Evolutionary conservation across 1,139 yeast genomes (phyloP).

Genomic region (Pneumocystis murina): DNA sequence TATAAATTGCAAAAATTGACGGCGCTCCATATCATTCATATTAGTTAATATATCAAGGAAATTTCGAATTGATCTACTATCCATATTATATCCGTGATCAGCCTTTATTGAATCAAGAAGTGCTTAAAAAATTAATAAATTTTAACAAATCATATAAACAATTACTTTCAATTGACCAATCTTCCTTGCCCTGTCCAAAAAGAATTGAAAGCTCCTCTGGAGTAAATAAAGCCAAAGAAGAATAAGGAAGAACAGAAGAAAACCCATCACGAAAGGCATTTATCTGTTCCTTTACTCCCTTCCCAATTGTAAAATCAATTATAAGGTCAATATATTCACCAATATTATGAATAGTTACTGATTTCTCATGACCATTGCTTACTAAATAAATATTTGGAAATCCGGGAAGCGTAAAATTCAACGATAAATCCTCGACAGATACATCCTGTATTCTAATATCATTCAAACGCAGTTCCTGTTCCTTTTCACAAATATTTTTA

Average conservation of each 20-base stretch:
- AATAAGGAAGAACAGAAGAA: constrained; percentile 67
- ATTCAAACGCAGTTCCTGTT: constrained; percentile 14
- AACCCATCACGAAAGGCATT: constrained; percentile 67
- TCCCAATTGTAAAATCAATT: constrained; percentile 44
- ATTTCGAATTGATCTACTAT: constrained; percentile 47
- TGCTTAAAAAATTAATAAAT: constrained; percentile 22
- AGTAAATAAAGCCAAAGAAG: constrained; percentile 54
- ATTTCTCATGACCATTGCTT: constrained; percentile 38
- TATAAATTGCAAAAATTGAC: constrained; percentile 68
- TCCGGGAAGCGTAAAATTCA: constrained; percentile 70
- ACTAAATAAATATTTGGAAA: constrained; percentile 44
- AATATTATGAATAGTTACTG: constrained; percentile 41
- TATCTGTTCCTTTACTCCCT: constrained; percentile 53
- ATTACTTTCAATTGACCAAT: constrained; percentile 47
- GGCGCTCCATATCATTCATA: constrained; percentile 41
- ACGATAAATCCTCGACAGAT: constrained; percentile 38
- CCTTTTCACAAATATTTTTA: constrained; percentile 12
- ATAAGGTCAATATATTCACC: constrained; percentile 44
- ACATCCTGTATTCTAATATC: constrained; percentile 29
- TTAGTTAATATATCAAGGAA: constrained; percentile 45
- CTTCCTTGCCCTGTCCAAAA: constrained; percentile 67
- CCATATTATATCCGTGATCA: constrained; percentile 77
- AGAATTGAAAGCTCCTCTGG: constrained; percentile 57
- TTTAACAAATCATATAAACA: constrained; percentile 19
- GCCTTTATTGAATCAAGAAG: constrained; percentile 53